These are phyloP conservation scores for Pseudogymnoascus sp. DNA, from an alignment of 2,329 filamentous ascomycete species.

Conservation along the genomic window DNA sequence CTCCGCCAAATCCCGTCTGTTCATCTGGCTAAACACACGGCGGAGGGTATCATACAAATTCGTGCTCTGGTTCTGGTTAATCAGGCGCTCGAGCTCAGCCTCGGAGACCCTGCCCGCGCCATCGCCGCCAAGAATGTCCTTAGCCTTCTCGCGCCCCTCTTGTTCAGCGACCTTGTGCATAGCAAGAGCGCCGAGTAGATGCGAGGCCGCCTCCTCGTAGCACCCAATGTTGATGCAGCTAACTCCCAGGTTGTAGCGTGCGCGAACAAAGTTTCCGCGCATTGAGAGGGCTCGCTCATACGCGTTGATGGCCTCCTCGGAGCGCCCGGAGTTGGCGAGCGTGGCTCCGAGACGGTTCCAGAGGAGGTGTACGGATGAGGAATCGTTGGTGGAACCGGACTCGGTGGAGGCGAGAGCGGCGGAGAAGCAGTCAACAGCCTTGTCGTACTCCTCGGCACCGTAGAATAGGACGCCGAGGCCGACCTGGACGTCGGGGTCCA, in stretches of 20 bases:
- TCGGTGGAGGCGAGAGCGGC: slow-evolving; percentile 81
- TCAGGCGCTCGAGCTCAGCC: slow-evolving; percentile 73
- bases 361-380: slow-evolving; percentile 80
- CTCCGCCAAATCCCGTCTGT: slow-evolving; percentile 76
- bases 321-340: slow-evolving; percentile 85
- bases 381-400: slow-evolving; percentile 72
- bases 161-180: slow-evolving; percentile 94
- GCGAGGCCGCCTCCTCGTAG: slow-evolving; percentile 83
- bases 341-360: slow-evolving; percentile 97
- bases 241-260: slow-evolving; percentile 92
- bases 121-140: slow-evolving; percentile 59
- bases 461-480: slow-evolving; percentile 96
- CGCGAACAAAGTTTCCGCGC: slow-evolving; percentile 92
- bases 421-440: slow-evolving; percentile 96
- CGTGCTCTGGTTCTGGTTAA: slow-evolving; percentile 90
- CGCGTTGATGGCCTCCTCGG: slow-evolving; percentile 91
- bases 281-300: slow-evolving; percentile 88
- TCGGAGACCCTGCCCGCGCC: slow-evolving; percentile 48
- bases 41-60: slow-evolving; percentile 92
- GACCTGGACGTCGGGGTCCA: slow-evolving; percentile 98
- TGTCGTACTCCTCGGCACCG: slow-evolving; percentile 94
- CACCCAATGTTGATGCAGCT: slow-evolving; percentile 97
- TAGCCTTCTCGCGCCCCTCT: slow-evolving; percentile 72
- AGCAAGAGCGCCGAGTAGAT: slow-evolving; percentile 80
- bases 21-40: slow-evolving; percentile 95